A percentile compares a stretch with the other conserved stretches of the same genome.
phyloP scores from a whole-genome alignment of 2,329 filamentous ascomycete genomes.

The Penicillium sp. region DNA sequence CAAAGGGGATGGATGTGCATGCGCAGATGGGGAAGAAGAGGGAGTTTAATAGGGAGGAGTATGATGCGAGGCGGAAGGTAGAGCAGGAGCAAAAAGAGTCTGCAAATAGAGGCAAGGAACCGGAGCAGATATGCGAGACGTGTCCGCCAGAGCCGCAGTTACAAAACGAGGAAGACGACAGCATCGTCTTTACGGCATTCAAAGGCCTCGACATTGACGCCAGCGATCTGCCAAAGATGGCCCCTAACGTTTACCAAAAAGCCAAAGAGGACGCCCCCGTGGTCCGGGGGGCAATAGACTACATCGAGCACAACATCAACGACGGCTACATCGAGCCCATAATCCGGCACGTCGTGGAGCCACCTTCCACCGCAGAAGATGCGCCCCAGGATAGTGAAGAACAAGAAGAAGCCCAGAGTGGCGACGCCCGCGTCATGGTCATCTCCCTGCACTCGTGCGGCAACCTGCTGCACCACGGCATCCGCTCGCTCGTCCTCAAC shows the following conservation, averaged over 20 bases:
- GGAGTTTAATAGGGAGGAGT: slow-evolving; percentile 36
- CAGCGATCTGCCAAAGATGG: slow-evolving; percentile 20
- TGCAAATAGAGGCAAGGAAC: neutral
- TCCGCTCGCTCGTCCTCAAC: slow-evolving; percentile 81
- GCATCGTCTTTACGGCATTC: slow-evolving; percentile 29
- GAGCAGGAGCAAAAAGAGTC: neutral
- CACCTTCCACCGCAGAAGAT: no score
- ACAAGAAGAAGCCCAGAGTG: neutral
- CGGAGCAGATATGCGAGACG: neutral
- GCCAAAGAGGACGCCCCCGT: slow-evolving; percentile 17
- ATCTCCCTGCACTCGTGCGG: slow-evolving; percentile 96
- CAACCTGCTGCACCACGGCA: slow-evolving; percentile 91
- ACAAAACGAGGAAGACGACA: slow-evolving; percentile 20
- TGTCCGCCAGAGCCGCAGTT: slow-evolving; percentile 60
- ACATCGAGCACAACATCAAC: slow-evolving; percentile 43
- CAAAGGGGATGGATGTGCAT: slow-evolving; percentile 76
- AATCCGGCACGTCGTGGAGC: slow-evolving; percentile 32
- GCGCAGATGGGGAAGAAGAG: slow-evolving; percentile 71
- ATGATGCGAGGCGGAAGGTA: slow-evolving; percentile 67
- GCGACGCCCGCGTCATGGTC: slow-evolving; percentile 61
- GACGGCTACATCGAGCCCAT: slow-evolving; percentile 41
- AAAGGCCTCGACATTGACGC: slow-evolving; percentile 31
- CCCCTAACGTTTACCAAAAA: slow-evolving; percentile 3
- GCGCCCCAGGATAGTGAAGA: slow-evolving; percentile 6
- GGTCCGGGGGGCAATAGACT: slow-evolving; percentile 34